Evolutionary conservation across 768 basidiomycete species (phyloP).

Genomic region (Tricholoma hemisulphureum): DNA sequence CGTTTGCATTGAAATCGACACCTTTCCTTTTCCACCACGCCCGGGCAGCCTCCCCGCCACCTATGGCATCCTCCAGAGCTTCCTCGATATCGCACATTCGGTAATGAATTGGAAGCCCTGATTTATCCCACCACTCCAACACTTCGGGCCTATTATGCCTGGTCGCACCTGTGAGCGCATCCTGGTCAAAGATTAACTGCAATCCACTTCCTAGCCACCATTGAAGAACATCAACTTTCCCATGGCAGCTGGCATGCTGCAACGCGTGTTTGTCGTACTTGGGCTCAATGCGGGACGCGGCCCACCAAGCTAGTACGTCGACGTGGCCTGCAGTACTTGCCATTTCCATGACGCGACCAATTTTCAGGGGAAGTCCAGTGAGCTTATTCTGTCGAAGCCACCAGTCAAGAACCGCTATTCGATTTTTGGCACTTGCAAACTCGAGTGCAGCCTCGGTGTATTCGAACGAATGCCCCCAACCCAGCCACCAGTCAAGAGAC

Average conservation of each 20-base stretch:
- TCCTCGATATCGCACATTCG: conserved; percentile 92
- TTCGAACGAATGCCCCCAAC: conserved; percentile 62
- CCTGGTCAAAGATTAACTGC: conserved; percentile 76
- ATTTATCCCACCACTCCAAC: conserved; percentile 86
- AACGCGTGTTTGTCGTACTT: conserved; percentile 78
- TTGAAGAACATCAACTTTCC: conserved; percentile 74
- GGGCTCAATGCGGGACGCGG: conserved; percentile 69
- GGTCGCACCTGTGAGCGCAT: conserved; percentile 77
- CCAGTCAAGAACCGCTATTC: conserved; percentile 78
- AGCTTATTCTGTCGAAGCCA: conserved; percentile 63
- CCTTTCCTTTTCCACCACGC: conserved; percentile 83
- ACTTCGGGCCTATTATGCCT: conserved; percentile 79
- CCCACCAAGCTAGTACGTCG: conserved; percentile 83
- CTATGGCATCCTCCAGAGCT: conserved; percentile 83
- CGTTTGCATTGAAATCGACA: conserved; percentile 78
- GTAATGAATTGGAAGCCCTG: conserved; percentile 77
- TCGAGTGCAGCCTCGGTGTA: conserved; percentile 82
- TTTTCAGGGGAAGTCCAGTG: conserved; percentile 62
- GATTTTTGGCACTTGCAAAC: conserved; percentile 74
- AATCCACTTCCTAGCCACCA: conserved; percentile 84
- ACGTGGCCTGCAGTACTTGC: conserved; percentile 79
- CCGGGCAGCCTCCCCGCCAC: conserved; percentile 72
- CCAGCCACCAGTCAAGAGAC: conserved; percentile 81
- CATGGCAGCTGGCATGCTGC: conserved; percentile 76
- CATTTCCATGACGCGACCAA: conserved; percentile 84